Conservation (phyloP, 2,329 filamentous ascomycete genomes). For the Penicillium sclerotigenum region DNA sequence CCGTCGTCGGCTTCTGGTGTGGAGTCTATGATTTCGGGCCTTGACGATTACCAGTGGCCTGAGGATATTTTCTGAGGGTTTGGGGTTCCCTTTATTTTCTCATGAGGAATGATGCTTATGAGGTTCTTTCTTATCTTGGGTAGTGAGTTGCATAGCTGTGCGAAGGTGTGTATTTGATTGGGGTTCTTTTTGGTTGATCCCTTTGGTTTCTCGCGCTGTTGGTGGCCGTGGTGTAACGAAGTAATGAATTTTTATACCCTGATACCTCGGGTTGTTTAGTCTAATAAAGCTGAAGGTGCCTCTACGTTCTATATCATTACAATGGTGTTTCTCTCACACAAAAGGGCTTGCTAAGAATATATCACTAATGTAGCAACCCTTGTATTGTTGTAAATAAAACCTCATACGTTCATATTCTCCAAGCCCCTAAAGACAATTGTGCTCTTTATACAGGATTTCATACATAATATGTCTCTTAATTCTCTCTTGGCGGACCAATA, state of each 20-base stretch:
- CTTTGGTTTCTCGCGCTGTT: constrained; percentile 1
- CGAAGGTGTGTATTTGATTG: neutral
- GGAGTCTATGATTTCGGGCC: constrained; percentile 8
- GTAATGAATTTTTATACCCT: constrained; percentile 24
- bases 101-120: neutral
- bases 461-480: neutral
- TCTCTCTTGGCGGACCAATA: neutral
- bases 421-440: neutral
- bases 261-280: constrained; percentile 4
- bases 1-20: constrained; percentile 2
- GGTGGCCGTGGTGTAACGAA: constrained; percentile 17
- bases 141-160: neutral
- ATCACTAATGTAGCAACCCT: too few relatives aligned
- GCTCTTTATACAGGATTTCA: neutral
- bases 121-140: neutral
- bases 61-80: constrained; percentile 42
- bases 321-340: too few relatives aligned
- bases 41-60: constrained; percentile 42
- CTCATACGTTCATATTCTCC: neutral
- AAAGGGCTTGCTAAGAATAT: too few relatives aligned
- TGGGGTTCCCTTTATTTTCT: neutral
- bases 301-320: too few relatives aligned
- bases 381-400: too few relatives aligned
- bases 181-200: neutral
- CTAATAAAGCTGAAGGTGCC: neutral